Conservation (phyloP, 176 grass and related monocot species). For the Lolium perenne region DNA sequence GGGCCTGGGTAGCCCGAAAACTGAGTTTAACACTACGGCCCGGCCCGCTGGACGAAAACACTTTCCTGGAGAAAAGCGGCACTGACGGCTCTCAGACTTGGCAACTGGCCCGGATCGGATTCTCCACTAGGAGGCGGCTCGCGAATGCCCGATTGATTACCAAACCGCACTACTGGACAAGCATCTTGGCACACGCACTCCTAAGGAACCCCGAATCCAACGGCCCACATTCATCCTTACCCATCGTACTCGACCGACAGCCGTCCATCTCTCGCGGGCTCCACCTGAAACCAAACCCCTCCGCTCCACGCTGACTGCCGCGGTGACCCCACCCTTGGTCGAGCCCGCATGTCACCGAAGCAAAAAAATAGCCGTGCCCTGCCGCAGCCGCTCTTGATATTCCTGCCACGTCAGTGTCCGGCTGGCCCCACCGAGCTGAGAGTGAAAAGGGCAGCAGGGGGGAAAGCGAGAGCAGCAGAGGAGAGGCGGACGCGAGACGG, state of each 20-base stretch:
- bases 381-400: background rate
- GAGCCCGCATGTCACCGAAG: background rate
- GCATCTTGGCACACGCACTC: background rate
- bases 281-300: background rate
- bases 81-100: background rate
- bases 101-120: slow-evolving; percentile 1
- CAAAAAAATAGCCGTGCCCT: accelerated
- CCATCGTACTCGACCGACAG: background rate
- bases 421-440: background rate
- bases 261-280: background rate
- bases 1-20: too few relatives aligned
- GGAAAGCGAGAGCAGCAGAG: slow-evolving; percentile 4
- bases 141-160: background rate
- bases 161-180: background rate
- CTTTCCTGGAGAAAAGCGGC: background rate
- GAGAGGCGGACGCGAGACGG: slow-evolving; percentile 27
- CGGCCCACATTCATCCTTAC: slow-evolving; percentile 6
- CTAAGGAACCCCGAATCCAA: background rate
- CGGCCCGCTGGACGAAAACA: too few relatives aligned
- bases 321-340: accelerated
- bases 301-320: background rate
- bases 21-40: too few relatives aligned
- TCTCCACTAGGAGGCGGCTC: background rate
- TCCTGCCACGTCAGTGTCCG: background rate
- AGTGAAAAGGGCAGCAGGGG: background rate